Conservation (phyloP, 139 green algal species). For the Chlorella sp. region DNA sequence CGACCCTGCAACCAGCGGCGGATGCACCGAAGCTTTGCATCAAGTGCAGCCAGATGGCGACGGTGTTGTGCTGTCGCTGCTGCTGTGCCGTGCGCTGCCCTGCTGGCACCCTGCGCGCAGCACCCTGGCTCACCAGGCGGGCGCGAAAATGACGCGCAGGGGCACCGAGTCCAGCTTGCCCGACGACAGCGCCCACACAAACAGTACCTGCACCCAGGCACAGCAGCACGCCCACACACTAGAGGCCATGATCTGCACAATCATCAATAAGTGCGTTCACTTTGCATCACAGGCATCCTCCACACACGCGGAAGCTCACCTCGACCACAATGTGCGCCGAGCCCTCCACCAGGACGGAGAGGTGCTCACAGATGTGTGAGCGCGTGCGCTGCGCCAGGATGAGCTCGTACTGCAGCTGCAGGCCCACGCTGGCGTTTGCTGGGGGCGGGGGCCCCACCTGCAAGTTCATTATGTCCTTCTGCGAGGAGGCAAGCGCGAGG, state of each 20-base stretch:
- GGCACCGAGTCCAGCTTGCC: neutral
- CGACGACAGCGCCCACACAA: constrained; percentile 3
- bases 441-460: constrained; percentile 34
- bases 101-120: no score
- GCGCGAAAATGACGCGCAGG: constrained; percentile 15
- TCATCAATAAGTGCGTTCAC: no score
- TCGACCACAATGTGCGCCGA: constrained; percentile 13
- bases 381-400: constrained; percentile 7
- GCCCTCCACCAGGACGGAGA: constrained; percentile 11
- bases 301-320: constrained; percentile 3
- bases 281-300: no score
- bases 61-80: no score
- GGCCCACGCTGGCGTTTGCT: constrained; percentile 7
- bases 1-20: constrained; percentile 36
- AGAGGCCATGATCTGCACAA: no score
- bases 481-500: neutral
- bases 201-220: constrained; percentile 12
- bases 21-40: no score
- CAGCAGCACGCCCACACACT: no score
- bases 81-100: no score
- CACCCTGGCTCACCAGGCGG: constrained; percentile 8
- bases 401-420: constrained; percentile 32
- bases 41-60: no score
- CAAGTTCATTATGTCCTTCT: constrained; percentile 18
- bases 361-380: constrained; percentile 19